Evolutionary conservation across 176 grass and related monocot genomes (phyloP).

Genomic region (Sorghum bicolor): Sorghum_bicolor_NCBIv3 NC_012871.2:74772501-74773000

Average conservation of each 20-base stretch:
- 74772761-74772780: neutral
- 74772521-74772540: slow-evolving; percentile 72
- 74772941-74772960: neutral
- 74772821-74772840: neutral
- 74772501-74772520: slow-evolving; percentile 15
- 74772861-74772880: neutral
- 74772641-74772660: slow-evolving; percentile 93
- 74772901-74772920: neutral
- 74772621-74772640: slow-evolving; percentile 90
- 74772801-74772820: neutral
- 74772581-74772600: slow-evolving; percentile 89
- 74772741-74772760: neutral
- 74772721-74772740: neutral
- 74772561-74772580: slow-evolving; percentile 88
- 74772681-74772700: slow-evolving; percentile 90
- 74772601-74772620: slow-evolving; percentile 66
- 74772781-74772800: neutral
- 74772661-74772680: slow-evolving; percentile 99
- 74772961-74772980: neutral
- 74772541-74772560: slow-evolving; percentile 72
- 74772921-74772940: neutral
- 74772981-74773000: neutral
- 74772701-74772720: slow-evolving; percentile 35
- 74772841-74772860: neutral
- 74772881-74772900: neutral